These are phyloP conservation scores for Aschersonia sp. DNA, from an alignment of 2,329 filamentous ascomycete species.

Conservation along the genomic window DNA sequence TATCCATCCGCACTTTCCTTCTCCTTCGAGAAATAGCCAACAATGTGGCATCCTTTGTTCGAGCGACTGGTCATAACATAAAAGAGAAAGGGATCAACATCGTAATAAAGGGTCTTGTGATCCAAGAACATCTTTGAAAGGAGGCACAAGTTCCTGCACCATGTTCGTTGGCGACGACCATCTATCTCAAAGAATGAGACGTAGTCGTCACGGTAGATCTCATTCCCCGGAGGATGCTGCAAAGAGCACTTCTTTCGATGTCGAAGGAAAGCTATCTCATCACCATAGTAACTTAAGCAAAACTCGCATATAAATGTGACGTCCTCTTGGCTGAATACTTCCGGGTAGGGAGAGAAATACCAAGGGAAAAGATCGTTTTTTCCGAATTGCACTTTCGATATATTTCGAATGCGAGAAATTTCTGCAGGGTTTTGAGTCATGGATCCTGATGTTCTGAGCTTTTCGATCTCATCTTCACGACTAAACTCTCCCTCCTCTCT, in stretches of 20 bases:
- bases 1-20: slow-evolving; percentile 95
- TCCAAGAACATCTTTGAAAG: slow-evolving; percentile 93
- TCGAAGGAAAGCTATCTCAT: slow-evolving; percentile 66
- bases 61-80: slow-evolving; percentile 92
- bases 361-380: slow-evolving; percentile 85
- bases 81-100: slow-evolving; percentile 97
- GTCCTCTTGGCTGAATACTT: slow-evolving; percentile 75
- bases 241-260: slow-evolving; percentile 84
- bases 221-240: slow-evolving; percentile 88
- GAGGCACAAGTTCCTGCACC: slow-evolving; percentile 90
- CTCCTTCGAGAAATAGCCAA: slow-evolving; percentile 99
- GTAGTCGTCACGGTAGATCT: slow-evolving; percentile 90
- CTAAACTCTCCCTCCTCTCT: slow-evolving; percentile 46
- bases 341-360: slow-evolving; percentile 97
- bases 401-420: slow-evolving; percentile 87
- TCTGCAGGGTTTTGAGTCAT: slow-evolving; percentile 99
- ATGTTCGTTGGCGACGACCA: slow-evolving; percentile 81
- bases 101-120: slow-evolving; percentile 97
- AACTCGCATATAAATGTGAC: slow-evolving; percentile 96
- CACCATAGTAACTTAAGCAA: slow-evolving; percentile 81
- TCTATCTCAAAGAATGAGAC: slow-evolving; percentile 97
- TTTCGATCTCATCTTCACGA: slow-evolving; percentile 88
- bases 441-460: slow-evolving; percentile 81
- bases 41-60: slow-evolving; percentile 80
- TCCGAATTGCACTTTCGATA: slow-evolving; percentile 89